Conservation (phyloP, 495 filamentous ascomycete species). For the Cairneyella variabilis region DNA sequence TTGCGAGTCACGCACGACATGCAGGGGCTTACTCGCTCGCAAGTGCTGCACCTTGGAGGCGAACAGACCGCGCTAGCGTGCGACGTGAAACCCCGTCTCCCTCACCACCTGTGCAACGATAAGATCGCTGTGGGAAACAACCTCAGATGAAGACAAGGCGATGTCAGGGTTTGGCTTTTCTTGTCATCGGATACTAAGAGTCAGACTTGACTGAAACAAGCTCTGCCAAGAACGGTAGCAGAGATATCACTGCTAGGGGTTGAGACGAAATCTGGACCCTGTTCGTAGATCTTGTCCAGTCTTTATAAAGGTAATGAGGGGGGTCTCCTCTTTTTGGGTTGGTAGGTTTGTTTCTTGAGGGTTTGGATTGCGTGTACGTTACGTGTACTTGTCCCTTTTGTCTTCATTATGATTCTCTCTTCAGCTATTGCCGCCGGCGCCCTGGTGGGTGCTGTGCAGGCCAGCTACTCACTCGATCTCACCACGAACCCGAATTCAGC, state of each 20-base stretch:
- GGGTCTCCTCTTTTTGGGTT: background rate
- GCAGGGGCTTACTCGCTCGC: too few relatives aligned
- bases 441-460: background rate
- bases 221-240: background rate
- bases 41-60: too few relatives aligned
- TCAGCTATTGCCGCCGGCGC: background rate
- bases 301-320: background rate
- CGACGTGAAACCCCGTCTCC: background rate
- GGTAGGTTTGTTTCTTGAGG: background rate
- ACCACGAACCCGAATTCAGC: background rate
- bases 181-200: background rate
- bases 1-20: too few relatives aligned
- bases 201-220: background rate
- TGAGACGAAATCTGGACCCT: background rate
- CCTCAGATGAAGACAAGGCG: slow-evolving; percentile 2
- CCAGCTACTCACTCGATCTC: background rate
- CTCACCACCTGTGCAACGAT: background rate
- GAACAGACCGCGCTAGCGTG: background rate
- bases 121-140: background rate
- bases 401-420: background rate
- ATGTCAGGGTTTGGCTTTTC: background rate
- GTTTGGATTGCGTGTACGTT: background rate
- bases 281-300: background rate
- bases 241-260: background rate
- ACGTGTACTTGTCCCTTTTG: background rate